Evolutionary conservation across 192 early-diverging fungal genomes (phyloP).

Genomic region (Umbelopsis sp.): DNA sequence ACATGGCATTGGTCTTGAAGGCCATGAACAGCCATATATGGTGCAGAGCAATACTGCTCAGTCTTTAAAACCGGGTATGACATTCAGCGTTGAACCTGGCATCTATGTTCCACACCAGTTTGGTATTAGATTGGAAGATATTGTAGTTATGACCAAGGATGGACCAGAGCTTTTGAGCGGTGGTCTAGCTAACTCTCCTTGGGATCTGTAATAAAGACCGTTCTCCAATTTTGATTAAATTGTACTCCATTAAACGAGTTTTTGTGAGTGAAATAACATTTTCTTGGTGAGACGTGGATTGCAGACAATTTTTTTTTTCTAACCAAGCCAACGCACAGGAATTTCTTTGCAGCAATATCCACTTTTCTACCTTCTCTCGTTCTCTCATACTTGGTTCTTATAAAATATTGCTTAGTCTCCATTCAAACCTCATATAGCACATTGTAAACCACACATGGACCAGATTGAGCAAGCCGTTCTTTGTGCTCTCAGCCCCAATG

Average conservation of each 20-base stretch:
- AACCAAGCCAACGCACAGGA: too few species aligned
- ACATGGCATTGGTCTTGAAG: constrained; percentile 56
- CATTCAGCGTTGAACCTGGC: constrained; percentile 57
- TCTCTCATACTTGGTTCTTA: too few species aligned
- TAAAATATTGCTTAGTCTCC: neutral
- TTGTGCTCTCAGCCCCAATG: constrained; percentile 74
- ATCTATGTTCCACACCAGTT: constrained; percentile 51
- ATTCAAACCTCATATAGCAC: neutral
- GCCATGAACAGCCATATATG: constrained; percentile 59
- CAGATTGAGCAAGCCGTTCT: constrained; percentile 82
- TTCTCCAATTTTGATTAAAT: too few species aligned
- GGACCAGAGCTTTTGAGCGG: constrained; percentile 36
- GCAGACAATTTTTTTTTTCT: constrained; percentile 15
- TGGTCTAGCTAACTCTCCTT: constrained; percentile 39
- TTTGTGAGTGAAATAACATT: constrained; percentile 10
- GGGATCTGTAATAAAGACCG: constrained; percentile 27
- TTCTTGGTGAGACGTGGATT: constrained; percentile 1
- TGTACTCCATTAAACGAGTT: neutral
- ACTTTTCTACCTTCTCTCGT: too few species aligned
- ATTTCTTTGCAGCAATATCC: too few species aligned
- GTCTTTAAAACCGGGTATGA: constrained; percentile 46
- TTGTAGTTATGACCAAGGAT: constrained; percentile 36
- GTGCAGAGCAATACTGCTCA: constrained; percentile 48
- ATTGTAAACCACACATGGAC: constrained; percentile 50
- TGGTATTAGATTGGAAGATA: constrained; percentile 42